Evolutionary conservation across 75 land plant species (phyloP), one percentile per base, ranked within the genome.

Genomic region (Selaginella moellendorffii): DNA sequence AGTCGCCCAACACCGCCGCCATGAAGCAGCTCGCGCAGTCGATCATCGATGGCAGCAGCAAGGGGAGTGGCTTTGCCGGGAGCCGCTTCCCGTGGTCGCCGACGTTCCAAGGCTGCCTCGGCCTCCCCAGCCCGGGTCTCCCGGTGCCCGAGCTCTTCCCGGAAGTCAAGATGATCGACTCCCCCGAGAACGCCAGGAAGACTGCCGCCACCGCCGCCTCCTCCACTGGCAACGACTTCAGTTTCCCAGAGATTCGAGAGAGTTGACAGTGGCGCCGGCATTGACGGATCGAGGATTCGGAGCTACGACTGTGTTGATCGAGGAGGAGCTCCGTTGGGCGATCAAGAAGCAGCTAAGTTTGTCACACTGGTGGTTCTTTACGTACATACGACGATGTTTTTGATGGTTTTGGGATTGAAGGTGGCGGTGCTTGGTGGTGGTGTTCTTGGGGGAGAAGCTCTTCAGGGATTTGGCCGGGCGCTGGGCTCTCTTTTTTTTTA

Each of bases 11-110:
- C 21, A 56, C 59, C 2, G 59, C 59, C 2, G 59, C 59, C n/a
- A 56, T 56, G 21, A 56, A 56, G 21, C 25, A 56, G 59, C 59
- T 56, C 2, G 59, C 59, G n/a, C 59, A 56, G 24, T 56, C 59
- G 5, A 21, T 56, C 5, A 59, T 21, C 1, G 68, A 26, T 10
- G 68, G 68, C 30, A 56, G 8, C 59, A n/a, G 63, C 2, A 1
- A 12, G 21, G 19, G 62, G 17, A 2, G 58, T 52, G n/a, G 68
- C 28, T 0, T 23, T 31, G 18, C 0, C 46, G 46, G 46, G 14
- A 14, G 46, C 14, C 59, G 21, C n/a, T 56, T 25, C 24, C 59
- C 59, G 9, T 56, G 59, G 59, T 56, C 59, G 5, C 59, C 59
- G 59, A 56, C 19, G 5, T 56, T 9, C 25, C n/a, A n/a, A n/a